Conservation (phyloP, 371 early-diverging fungal species). For the Rhizopus microsporus region DNA sequence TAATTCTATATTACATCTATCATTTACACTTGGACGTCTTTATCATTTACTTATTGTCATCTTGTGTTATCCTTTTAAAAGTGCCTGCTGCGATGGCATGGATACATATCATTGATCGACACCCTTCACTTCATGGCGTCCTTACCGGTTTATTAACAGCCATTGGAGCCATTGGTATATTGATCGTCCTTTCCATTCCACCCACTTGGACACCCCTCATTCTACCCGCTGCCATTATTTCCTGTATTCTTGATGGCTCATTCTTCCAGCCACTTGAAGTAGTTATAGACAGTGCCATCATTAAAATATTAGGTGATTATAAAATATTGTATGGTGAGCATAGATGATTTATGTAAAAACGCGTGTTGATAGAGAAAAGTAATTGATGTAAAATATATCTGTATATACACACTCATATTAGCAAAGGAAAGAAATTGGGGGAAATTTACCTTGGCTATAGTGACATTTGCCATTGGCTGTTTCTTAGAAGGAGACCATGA, state of each 20-base stretch:
- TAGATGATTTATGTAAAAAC: background rate
- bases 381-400: background rate
- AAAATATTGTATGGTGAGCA: conserved; percentile 38
- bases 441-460: conserved; percentile 28
- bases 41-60: conserved; percentile 24
- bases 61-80: conserved; percentile 20
- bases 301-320: conserved; percentile 39
- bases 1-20: conserved; percentile 37
- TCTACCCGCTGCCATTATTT: conserved; percentile 31
- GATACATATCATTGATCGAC: conserved; percentile 33
- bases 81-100: conserved; percentile 30
- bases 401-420: conserved; percentile 4
- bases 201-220: conserved; percentile 26
- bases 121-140: conserved; percentile 38
- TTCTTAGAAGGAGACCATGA: conserved; percentile 47
- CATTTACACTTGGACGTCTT: conserved; percentile 30
- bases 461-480: conserved; percentile 36
- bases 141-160: conserved; percentile 42
- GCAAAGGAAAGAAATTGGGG: conserved; percentile 35
- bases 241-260: conserved; percentile 34
- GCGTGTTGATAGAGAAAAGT: background rate
- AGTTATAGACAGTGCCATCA: conserved; percentile 34
- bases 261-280: conserved; percentile 36
- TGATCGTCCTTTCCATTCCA: conserved; percentile 36
- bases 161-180: conserved; percentile 33